Evolutionary conservation across 1,139 yeast genomes (phyloP).

Genomic region (Kazachstania sp.): DNA sequence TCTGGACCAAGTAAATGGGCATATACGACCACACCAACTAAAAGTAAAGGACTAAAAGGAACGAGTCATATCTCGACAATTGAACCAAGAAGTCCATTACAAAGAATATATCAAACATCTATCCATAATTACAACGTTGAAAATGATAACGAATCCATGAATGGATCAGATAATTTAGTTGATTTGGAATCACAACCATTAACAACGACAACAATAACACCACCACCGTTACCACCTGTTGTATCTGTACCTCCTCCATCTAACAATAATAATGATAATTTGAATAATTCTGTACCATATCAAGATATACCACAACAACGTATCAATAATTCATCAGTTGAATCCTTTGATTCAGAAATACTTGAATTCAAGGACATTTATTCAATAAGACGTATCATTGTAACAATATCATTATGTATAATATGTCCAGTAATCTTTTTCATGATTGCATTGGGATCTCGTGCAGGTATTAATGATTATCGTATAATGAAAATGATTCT

Average conservation of each 20-base stretch:
- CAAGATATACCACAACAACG: conserved; percentile 12
- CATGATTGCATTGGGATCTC: conserved; percentile 17
- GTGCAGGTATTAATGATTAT: conserved; percentile 15
- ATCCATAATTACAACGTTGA: neutral
- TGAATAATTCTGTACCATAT: neutral
- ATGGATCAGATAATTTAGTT: no score
- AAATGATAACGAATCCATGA: neutral
- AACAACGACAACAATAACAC: neutral
- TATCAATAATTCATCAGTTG: conserved; percentile 14
- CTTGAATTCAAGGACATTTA: conserved; percentile 14
- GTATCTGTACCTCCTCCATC: neutral
- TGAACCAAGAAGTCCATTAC: neutral
- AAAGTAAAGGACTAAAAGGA: no score
- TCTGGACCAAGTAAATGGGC: conserved; percentile 5
- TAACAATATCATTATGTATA: conserved; percentile 12
- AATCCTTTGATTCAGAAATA: conserved; percentile 15
- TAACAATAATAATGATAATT: neutral
- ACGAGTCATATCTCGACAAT: neutral
- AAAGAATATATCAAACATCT: neutral
- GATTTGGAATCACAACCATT: neutral
- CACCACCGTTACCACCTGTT: neutral
- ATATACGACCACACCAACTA: neutral
- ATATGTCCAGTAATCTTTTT: conserved; percentile 22
- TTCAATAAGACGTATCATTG: conserved; percentile 13
- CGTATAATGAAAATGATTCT: conserved; percentile 18